These are phyloP conservation scores for Toxicodendron radicans DNA, from an alignment of 345 rosid species.

Conservation along the genomic window DNA sequence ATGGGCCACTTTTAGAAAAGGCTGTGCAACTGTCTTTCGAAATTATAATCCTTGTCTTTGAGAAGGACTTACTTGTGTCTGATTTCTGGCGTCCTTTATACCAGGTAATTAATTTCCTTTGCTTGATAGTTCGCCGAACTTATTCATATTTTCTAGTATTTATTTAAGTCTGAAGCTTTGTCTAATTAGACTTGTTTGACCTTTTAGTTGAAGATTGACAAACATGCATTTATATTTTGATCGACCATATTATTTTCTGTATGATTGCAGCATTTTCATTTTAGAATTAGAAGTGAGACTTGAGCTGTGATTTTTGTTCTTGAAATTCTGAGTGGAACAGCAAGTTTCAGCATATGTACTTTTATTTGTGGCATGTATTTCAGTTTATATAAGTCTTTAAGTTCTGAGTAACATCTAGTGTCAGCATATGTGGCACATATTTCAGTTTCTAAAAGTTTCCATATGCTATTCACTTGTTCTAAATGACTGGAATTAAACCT, in stretches of 20 bases:
- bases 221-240: not conserved
- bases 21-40: constrained; percentile 90
- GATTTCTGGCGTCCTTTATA: constrained; percentile 95
- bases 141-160: not conserved
- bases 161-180: not conserved
- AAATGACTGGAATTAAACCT: too few species aligned
- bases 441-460: too few species aligned
- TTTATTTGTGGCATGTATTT: not conserved
- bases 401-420: too few species aligned
- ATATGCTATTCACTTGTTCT: too few species aligned
- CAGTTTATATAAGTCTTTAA: too few species aligned
- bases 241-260: too few species aligned
- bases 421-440: too few species aligned
- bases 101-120: constrained; percentile 49
- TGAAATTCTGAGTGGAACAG: not conserved
- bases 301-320: not conserved
- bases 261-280: not conserved
- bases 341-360: not conserved
- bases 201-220: not conserved
- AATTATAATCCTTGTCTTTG: constrained; percentile 72
- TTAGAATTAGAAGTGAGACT: not conserved
- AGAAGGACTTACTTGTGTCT: constrained; percentile 73
- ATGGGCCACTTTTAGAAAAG: constrained; percentile 82
- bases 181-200: not conserved
- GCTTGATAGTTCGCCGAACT: constrained; percentile 4